These are phyloP conservation scores for Sporormia fimetaria DNA, from an alignment of 495 filamentous ascomycete species.

Conservation along the genomic window DNA sequence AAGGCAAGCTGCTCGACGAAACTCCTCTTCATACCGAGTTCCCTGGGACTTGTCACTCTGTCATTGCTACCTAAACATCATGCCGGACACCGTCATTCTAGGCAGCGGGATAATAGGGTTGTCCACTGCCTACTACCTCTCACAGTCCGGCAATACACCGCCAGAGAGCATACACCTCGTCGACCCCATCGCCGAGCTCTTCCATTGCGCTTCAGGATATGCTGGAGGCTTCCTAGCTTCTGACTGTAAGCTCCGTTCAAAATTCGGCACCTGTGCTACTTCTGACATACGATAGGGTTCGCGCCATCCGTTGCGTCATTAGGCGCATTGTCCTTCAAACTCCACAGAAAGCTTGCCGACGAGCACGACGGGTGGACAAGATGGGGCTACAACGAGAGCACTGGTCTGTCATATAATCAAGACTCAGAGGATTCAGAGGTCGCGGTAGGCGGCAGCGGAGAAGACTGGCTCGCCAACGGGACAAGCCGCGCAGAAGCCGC, in stretches of 20 bases:
- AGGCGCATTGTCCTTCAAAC: slow-evolving; percentile 55
- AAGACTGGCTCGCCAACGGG: slow-evolving; percentile 51
- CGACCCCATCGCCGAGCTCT: slow-evolving; percentile 52
- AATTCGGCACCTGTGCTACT: not conserved
- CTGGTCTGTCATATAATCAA: slow-evolving; percentile 43
- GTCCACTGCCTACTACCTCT: slow-evolving; percentile 68
- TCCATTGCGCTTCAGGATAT: slow-evolving; percentile 60
- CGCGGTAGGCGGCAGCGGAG: slow-evolving; percentile 28
- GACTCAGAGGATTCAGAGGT: slow-evolving; percentile 29
- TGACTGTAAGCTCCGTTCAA: slow-evolving; percentile 42
- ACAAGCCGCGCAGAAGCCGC: slow-evolving; percentile 51
- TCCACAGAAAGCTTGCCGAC: slow-evolving; percentile 50
- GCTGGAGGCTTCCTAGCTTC: slow-evolving; percentile 64
- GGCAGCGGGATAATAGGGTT: slow-evolving; percentile 70
- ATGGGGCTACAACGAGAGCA: slow-evolving; percentile 61
- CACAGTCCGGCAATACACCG: slow-evolving; percentile 38
- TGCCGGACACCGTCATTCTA: slow-evolving; percentile 51
- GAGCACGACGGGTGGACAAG: slow-evolving; percentile 45
- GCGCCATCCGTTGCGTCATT: slow-evolving; percentile 41
- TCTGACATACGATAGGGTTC: slow-evolving; percentile 28
- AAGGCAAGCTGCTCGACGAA: too few species aligned
- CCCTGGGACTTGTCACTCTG: too few species aligned
- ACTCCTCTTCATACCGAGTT: too few species aligned
- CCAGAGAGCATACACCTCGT: slow-evolving; percentile 54
- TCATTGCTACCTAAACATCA: slow-evolving; percentile 10